A percentile compares a stretch with the other conserved stretches of the same genome.
These are phyloP conservation scores for Cladobotryum protrusum DNA, from an alignment of 2,329 filamentous ascomycete species.

Conservation along the genomic window DNA sequence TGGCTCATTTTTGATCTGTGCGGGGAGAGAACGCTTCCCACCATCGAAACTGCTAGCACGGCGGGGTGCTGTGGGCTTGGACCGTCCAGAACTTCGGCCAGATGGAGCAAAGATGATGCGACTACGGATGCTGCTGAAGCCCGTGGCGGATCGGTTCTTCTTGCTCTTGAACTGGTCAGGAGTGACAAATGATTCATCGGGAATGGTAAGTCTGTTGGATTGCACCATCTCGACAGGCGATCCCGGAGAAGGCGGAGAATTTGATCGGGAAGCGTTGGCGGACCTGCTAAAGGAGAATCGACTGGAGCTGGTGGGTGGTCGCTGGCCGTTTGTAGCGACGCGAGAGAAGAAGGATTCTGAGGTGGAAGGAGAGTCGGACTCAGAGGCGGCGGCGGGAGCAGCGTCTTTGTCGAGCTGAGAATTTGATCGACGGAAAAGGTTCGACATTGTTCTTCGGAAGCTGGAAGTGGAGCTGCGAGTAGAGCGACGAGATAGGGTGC, in stretches of 20 bases:
- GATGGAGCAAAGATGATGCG: conserved; percentile 40
- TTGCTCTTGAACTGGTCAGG: conserved; percentile 39
- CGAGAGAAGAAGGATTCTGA: conserved; percentile 20
- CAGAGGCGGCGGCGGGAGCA: conserved; percentile 10
- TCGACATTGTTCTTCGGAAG: conserved; percentile 46
- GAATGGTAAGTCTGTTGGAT: conserved; percentile 16
- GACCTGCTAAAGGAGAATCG: conserved; percentile 43
- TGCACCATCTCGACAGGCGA: conserved; percentile 39
- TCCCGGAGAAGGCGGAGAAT: conserved; percentile 45
- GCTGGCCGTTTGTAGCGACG: conserved; percentile 22
- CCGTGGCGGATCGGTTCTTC: conserved; percentile 48
- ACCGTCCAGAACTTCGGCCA: conserved; percentile 18
- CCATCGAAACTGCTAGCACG: conserved; percentile 47
- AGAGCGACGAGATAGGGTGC: conserved; percentile 31
- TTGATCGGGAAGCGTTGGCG: conserved; percentile 41
- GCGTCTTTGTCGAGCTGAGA: conserved; percentile 24
- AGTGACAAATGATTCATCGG: conserved; percentile 31
- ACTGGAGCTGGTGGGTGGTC: conserved; percentile 21
- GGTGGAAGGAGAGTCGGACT: conserved; percentile 15
- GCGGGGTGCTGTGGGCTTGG: conserved; percentile 17
- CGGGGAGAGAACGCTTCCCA: conserved; percentile 23
- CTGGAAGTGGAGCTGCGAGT: conserved; percentile 38
- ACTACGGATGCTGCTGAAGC: conserved; percentile 41
- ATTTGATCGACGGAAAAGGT: conserved; percentile 40
- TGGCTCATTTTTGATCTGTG: conserved; percentile 20